Evolutionary conservation across 2,329 filamentous ascomycete species (phyloP).

Genomic region (Fusarium lateritium): DNA sequence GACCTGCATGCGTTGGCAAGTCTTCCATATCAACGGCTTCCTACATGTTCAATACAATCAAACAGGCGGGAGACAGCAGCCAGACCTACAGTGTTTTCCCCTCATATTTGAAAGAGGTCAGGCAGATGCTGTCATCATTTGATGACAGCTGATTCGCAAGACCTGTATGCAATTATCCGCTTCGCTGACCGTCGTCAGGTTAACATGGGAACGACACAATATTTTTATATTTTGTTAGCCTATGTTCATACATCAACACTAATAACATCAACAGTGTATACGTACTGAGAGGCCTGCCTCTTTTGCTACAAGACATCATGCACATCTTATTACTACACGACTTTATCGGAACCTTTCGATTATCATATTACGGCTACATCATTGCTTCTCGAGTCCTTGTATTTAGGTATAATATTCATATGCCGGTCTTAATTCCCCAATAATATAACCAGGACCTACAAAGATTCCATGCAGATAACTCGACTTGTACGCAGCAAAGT

Average conservation of each 20-base stretch:
- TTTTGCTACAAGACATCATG: conserved; percentile 1
- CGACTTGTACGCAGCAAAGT: conserved; percentile 14
- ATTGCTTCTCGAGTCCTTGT: neutral
- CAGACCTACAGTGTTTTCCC: neutral
- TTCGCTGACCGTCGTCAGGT: neutral
- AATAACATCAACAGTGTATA: neutral
- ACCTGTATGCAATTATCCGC: neutral
- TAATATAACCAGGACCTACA: conserved; percentile 17
- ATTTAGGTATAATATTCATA: conserved; percentile 11
- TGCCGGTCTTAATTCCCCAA: conserved; percentile 4
- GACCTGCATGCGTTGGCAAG: conserved; percentile 44
- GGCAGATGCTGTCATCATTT: neutral
- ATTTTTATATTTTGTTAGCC: neutral
- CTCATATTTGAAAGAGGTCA: neutral
- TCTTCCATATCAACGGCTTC: conserved; percentile 38
- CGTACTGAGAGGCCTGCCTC: neutral
- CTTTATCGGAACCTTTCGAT: conserved; percentile 21
- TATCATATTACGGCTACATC: neutral
- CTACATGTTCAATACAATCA: conserved; percentile 25
- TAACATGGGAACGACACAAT: too few species aligned
- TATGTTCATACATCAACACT: neutral
- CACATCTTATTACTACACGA: conserved; percentile 26
- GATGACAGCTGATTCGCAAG: neutral
- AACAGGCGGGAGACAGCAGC: neutral
- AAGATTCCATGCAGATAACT: conserved; percentile 31